Evolutionary conservation across 345 rosid species (phyloP), one percentile per base, ranked within the genome.

Genomic region (Chamaenerion angustifolium): DNA sequence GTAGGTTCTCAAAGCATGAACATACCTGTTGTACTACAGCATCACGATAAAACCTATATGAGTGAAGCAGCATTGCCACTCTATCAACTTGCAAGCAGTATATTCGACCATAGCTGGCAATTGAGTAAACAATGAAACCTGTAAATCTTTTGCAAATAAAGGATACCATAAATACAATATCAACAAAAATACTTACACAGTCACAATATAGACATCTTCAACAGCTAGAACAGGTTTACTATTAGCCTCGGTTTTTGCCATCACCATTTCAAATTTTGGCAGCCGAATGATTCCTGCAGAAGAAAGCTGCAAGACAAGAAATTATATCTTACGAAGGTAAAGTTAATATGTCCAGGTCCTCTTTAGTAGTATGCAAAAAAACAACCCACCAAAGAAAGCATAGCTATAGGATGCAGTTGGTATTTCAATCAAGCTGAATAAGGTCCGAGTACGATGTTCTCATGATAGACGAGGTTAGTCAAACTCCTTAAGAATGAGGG

Each of bases 11-110:
- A 42, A 41, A 45, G 40, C 11, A 10, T 1, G 19, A 43, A 40
- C 11, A 50, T 59, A 88, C 99, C 85, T 93, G 96, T 65, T 77
- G 95, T 40, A 93, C 68, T 51, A 93, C 84, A 67, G 95, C 99
- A 75, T 93, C 99, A 10, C 92, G 85, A 68, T 88, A 93, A 70
- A 93, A 88, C 64, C 94, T 76, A 71, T 93, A 88, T 2, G 69
- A 76, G 69, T 93, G 84, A 44, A 93, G 86, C 43, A 75, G 75
- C 96, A 93, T 93, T 48, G 97, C 95, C 66, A 85, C 83, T 73
- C 87, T 88, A 71, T 93, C 99, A 71, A 82, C 77, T 75, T 93
- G 97, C 68, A 93, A 72, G 77, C 99, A 93, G 71, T 93, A 93
- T 65, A 93, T 82, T 69, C 99, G 81, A 57, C 95, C 99, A 69